Conservation (phyloP, 306 rosid species). For the Cicer yamashitae region DNA sequence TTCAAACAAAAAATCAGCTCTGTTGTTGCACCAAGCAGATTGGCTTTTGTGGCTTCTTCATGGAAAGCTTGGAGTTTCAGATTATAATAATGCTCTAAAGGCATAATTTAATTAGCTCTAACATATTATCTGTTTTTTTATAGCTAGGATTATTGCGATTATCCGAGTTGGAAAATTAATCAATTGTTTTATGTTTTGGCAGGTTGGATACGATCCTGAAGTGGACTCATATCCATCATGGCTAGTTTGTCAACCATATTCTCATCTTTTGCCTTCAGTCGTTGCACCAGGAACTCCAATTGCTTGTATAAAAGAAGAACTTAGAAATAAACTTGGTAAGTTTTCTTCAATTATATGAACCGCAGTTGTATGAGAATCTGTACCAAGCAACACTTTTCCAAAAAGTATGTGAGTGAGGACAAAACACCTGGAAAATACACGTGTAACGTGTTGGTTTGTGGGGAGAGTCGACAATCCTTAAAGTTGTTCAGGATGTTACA, state of each 20-base stretch:
- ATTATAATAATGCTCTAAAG: constrained; percentile 92
- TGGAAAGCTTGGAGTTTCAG: constrained; percentile 86
- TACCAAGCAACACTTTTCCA: constrained; percentile 4
- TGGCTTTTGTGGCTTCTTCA: constrained; percentile 97
- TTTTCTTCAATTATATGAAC: constrained; percentile 21
- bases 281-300: constrained; percentile 84
- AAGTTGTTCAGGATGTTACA: too few relatives aligned
- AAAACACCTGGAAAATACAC: too few relatives aligned
- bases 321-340: constrained; percentile 62
- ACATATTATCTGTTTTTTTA: constrained; percentile 9
- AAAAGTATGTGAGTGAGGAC: too few relatives aligned
- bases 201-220: constrained; percentile 98
- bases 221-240: constrained; percentile 82
- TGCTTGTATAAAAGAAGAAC: constrained; percentile 67
- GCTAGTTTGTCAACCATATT: constrained; percentile 78
- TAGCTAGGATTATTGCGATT: neutral
- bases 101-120: constrained; percentile 41
- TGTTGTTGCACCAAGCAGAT: constrained; percentile 93
- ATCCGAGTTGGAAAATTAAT: neutral
- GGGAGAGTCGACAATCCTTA: too few relatives aligned
- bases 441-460: too few relatives aligned
- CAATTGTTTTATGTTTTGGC: constrained; percentile 41
- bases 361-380: neutral
- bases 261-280: constrained; percentile 79
- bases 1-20: constrained; percentile 58